Percentiles rank a stretch among this genome's conserved stretches.
Evolutionary conservation across 345 rosid genomes (phyloP).

Genomic region (Pistacia vera): DNA sequence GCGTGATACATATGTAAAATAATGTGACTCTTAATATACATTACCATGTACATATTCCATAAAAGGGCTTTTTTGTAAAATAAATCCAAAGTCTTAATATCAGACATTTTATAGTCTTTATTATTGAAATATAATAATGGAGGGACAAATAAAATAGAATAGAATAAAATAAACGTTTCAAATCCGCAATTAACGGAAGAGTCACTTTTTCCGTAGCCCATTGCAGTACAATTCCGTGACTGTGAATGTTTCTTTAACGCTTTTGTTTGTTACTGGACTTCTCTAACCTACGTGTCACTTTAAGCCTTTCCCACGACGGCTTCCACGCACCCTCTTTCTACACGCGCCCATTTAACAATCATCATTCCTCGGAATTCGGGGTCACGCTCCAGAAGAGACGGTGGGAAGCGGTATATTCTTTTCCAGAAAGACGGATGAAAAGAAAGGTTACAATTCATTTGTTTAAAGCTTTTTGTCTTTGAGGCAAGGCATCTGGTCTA

Average conservation of each 20-base stretch:
- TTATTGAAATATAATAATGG: too few relatives aligned
- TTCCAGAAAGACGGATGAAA: neutral
- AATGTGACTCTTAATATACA: too few relatives aligned
- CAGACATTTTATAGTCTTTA: too few relatives aligned
- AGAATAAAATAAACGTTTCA: too few relatives aligned
- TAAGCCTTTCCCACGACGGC: neutral
- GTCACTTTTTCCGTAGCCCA: conserved; percentile 13
- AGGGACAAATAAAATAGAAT: too few relatives aligned
- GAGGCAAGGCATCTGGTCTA: neutral
- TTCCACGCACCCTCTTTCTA: neutral
- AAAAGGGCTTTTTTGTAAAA: too few relatives aligned
- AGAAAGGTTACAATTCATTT: neutral
- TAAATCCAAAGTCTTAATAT: too few relatives aligned
- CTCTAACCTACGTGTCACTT: conserved; percentile 1
- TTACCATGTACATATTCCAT: too few relatives aligned
- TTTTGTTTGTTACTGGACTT: neutral
- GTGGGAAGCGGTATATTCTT: neutral
- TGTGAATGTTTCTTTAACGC: neutral
- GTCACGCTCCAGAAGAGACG: neutral
- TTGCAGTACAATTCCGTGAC: conserved; percentile 34
- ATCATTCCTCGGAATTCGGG: neutral
- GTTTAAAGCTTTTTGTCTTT: neutral
- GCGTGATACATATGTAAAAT: too few relatives aligned
- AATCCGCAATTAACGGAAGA: conserved; percentile 21
- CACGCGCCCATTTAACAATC: neutral